Base-by-base conservation (phyloP, 73 alveolate genomes). In the Stentor coeruleus region DNA sequence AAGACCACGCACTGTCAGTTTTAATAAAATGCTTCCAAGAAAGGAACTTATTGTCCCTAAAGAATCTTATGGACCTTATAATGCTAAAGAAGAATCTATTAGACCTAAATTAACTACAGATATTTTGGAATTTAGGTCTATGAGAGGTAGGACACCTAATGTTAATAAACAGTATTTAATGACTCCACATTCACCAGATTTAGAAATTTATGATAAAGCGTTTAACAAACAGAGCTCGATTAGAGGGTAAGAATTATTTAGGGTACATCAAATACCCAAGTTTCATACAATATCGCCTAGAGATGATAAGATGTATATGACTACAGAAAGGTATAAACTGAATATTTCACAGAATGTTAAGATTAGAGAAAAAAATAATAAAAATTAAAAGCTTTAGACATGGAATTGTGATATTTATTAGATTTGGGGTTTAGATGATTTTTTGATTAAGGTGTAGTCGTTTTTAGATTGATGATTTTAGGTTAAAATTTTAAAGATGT, bases 271-370 rank as follows among this genome's bases (percentile, higher is more conserved):
- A 66, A 66, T 66, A 66, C 79, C 79, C 20, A 20, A 20, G 33
- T 28, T 66, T 20, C 20, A 40, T 20, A 66, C 79, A 28, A 31
- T 66, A 26, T 14, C 79, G n/a, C 40, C 79, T 20, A 66, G 79
- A 33, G 79, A 66, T 66, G 79, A 66, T 66, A 31, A 26, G 14
- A 66, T 66, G 79, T 66, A 66, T 66, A 66, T 37, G 37, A 31
- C 37, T 66, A 66, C n/a, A 28, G 79, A 66, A 31, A 40, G 42
- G 0, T 66, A 66, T 66, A 26, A 14, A 28, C 11, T 66, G 79
- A 66, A 66, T 31, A 31, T 2, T 66, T 49, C 66, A 11, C 6
- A 49, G 66, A 11, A 49, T 20, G 28, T 49, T 20, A 49, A 49
- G 20, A 49, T 49, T 20, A 49, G 66, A 6, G 66, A n/a, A n/a